Evolutionary conservation across 73 alveolate genomes (phyloP).

Genomic region (Durusdinium trenchii): DNA sequence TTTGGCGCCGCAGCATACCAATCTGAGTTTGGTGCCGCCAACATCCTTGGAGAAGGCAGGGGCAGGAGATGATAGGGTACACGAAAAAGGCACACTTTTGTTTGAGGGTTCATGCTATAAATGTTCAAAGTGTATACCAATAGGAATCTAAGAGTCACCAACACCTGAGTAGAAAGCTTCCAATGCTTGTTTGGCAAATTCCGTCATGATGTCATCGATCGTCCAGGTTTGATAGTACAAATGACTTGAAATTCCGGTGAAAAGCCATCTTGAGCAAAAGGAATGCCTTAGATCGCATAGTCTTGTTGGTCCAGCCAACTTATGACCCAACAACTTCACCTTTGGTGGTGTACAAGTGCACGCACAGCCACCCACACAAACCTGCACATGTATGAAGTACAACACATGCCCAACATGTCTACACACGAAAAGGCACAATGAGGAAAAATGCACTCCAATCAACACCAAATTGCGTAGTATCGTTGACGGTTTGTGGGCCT

Average conservation of each 20-base stretch:
- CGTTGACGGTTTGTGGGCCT: neutral
- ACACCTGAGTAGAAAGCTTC: neutral
- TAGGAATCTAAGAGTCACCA: neutral
- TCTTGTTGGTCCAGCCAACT: neutral
- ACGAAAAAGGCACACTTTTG: neutral
- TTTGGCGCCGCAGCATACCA: conserved; percentile 26
- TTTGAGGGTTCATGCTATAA: neutral
- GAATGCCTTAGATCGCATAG: neutral
- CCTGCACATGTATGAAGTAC: neutral
- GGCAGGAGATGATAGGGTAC: neutral
- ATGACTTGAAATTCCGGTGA: neutral
- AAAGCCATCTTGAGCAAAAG: neutral
- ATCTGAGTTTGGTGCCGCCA: neutral
- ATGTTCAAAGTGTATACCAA: neutral
- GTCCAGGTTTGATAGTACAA: neutral
- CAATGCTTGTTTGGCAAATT: neutral
- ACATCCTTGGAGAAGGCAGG: neutral
- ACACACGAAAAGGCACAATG: neutral
- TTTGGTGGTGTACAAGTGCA: neutral
- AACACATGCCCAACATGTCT: neutral
- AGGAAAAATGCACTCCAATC: too few relatives aligned
- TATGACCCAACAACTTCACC: neutral
- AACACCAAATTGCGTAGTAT: neutral
- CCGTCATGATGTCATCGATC: neutral
- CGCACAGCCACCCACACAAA: neutral